These are phyloP conservation scores for Salix brachista DNA, from an alignment of 345 rosid genomes.

Conservation along the genomic window DNA sequence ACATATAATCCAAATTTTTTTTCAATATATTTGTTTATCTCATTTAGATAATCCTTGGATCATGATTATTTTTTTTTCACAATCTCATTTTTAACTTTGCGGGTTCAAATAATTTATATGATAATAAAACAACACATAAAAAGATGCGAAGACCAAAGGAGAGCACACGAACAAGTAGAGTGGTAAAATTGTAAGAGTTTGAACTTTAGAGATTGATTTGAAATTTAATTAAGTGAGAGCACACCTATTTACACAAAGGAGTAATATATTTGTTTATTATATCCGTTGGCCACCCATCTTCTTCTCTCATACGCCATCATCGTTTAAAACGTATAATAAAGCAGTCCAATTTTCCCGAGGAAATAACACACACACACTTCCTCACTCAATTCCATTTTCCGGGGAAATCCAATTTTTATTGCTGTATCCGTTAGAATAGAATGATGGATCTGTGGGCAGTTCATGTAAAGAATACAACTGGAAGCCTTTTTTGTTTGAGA, in stretches of 20 bases:
- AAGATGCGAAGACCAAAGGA: neutral
- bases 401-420: neutral
- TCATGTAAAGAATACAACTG: conserved; percentile 33
- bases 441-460: conserved; percentile 49
- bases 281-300: neutral
- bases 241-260: neutral
- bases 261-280: neutral
- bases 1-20: too few species aligned
- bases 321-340: neutral
- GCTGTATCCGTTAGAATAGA: conserved; percentile 9
- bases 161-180: neutral
- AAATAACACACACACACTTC: neutral
- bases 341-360: neutral
- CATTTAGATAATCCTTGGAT: too few species aligned
- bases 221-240: neutral
- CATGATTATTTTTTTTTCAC: too few species aligned
- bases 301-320: neutral
- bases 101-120: neutral
- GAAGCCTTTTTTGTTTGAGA: conserved; percentile 25
- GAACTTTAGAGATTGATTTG: neutral
- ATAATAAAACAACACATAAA: neutral
- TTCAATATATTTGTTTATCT: too few species aligned
- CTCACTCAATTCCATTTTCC: neutral
- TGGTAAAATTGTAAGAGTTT: neutral
- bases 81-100: too few species aligned